Evolutionary conservation across 768 basidiomycete genomes (phyloP), one percentile per base, ranked within the genome.

Genomic region (Lentinula sp.): DNA sequence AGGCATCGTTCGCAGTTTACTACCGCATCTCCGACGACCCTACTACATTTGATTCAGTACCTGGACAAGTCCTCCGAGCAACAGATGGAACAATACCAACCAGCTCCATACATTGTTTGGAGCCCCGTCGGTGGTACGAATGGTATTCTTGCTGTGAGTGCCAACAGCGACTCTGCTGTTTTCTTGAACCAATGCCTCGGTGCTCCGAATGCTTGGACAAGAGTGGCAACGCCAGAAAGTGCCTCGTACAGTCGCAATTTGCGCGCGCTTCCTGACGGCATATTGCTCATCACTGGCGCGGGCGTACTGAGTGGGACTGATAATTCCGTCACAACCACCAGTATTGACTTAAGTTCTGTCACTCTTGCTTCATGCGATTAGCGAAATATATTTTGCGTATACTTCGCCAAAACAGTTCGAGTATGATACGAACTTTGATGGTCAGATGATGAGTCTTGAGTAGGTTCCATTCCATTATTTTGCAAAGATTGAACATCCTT

Each of bases 91-190:
- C 62, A 43, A 18, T 60, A 2, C 61, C 66, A 13, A 61, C 54
- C 21, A 62, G 62, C 65, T 28, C 66, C 66, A 6, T 43, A 60
- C 40, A 59, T 64, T 2, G 56, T 43, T n/a, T 66, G 67, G 65
- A 68, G 65, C n/a, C 54, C 65, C 0, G 34, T 52, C 23, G 67
- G 67, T 18, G 67, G 67, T 4, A 42, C 48, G 9, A 65, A 67
- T 40, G 65, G 67, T 5, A 65, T 64, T 10, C 61, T 68, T 5
- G 56, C 64, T 31, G 61, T 68, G 4, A 63, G 60, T 8, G 65
- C 65, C 39, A 66, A 62, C 45, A 63, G 62, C 42, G 62, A 68
- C 35, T 57, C 60, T 1, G 65, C 60, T 0, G 62, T 68, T n/a
- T 68, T 64, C 35, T 10, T 62, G 46, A 68, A 68, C 57, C 64